Evolutionary conservation across 2,329 filamentous ascomycete genomes (phyloP).

Genomic region (Albifimbria verrucaria): DNA sequence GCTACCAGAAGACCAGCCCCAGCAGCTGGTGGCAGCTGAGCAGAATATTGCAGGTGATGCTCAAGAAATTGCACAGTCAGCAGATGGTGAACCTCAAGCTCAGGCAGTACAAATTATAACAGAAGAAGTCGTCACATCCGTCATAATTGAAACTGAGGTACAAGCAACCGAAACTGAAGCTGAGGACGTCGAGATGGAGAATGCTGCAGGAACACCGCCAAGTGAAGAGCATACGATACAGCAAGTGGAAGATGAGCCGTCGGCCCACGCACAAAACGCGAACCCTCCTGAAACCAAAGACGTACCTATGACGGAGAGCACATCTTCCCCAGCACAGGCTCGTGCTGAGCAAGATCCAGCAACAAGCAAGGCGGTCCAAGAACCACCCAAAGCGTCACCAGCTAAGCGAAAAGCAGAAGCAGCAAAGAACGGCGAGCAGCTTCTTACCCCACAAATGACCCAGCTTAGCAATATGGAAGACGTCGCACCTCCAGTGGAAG

Average conservation of each 20-base stretch:
- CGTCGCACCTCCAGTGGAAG: neutral
- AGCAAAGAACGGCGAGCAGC: neutral
- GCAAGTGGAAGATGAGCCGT: neutral
- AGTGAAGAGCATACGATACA: neutral
- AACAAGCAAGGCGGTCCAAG: neutral
- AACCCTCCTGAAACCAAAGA: neutral
- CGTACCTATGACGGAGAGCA: no score
- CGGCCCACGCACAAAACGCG: no score
- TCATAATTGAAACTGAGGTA: slow-evolving; percentile 15
- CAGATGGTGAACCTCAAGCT: no score
- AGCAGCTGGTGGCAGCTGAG: no score
- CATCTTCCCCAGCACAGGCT: no score
- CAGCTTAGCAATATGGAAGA: neutral
- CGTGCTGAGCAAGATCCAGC: no score
- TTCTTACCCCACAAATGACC: neutral
- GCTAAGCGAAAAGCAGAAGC: neutral
- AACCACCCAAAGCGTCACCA: neutral
- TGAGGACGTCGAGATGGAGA: neutral
- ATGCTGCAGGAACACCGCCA: neutral
- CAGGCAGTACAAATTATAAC: neutral
- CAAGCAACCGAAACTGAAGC: neutral
- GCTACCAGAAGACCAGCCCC: no score
- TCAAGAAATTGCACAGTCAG: no score
- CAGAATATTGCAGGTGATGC: no score
- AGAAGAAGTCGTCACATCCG: neutral